Conservation (phyloP, 169 alveolate species). For the Cryptosporidium parvum region DNA sequence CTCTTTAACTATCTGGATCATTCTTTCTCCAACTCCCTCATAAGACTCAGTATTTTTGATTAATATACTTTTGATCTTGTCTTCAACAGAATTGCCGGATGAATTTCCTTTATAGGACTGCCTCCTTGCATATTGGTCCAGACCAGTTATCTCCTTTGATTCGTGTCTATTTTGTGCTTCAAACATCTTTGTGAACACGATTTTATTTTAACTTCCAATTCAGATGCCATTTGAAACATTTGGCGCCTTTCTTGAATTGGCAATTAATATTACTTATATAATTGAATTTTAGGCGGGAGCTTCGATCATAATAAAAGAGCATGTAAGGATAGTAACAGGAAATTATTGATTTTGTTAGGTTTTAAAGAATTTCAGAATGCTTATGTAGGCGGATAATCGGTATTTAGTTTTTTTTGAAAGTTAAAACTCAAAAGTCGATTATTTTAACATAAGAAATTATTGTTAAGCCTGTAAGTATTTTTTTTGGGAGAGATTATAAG, state of each 20-base stretch:
- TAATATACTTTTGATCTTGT: slow-evolving; percentile 13
- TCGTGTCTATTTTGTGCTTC: background rate
- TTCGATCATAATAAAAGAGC: background rate
- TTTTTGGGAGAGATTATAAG: no score
- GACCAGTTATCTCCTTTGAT: background rate
- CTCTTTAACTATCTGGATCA: slow-evolving; percentile 43
- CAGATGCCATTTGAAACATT: background rate
- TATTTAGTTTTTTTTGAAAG: no score
- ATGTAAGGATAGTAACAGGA: background rate
- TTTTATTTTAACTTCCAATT: background rate
- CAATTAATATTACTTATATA: background rate
- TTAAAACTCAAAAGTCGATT: no score
- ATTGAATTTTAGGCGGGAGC: background rate
- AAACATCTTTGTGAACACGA: slow-evolving; percentile 20
- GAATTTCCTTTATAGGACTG: background rate
- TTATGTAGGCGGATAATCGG: no score
- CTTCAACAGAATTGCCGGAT: background rate
- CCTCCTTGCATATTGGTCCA: background rate
- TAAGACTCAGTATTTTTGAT: slow-evolving; percentile 53
- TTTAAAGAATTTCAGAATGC: no score
- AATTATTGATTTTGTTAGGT: no score
- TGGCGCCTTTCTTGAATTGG: background rate
- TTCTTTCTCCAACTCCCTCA: slow-evolving; percentile 60
- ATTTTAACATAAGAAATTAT: no score
- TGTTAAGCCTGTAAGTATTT: no score